Conservation (phyloP, 768 basidiomycete genomes). For the Rhizopogon sp. region DNA sequence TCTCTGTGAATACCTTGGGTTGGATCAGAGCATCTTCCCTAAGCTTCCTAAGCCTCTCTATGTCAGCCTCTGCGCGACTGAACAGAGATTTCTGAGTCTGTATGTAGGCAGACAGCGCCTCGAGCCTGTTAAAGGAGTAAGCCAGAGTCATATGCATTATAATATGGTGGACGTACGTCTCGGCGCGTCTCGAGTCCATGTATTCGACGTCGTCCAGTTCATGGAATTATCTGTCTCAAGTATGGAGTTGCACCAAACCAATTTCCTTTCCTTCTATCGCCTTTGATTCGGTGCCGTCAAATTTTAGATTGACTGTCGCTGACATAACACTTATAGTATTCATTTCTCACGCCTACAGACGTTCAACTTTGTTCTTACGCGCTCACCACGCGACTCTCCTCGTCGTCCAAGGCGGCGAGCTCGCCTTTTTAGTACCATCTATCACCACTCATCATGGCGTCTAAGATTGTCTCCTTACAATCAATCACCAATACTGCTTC, state of each 20-base stretch:
- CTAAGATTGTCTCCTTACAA: conserved; percentile 5
- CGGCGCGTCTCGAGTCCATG: conserved; percentile 31
- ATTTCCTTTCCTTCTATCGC: background rate
- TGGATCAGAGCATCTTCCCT: conserved; percentile 32
- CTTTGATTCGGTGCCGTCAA: conserved; percentile 5
- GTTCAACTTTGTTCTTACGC: conserved; percentile 1
- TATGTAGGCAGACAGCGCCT: conserved; percentile 66
- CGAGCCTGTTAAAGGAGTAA: conserved; percentile 19
- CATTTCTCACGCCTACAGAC: conserved; percentile 18
- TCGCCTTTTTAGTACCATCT: conserved; percentile 12
- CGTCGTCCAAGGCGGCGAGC: conserved; percentile 24
- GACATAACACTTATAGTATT: conserved; percentile 11
- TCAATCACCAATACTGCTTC: conserved; percentile 26
- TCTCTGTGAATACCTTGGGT: conserved; percentile 28
- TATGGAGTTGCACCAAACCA: background rate
- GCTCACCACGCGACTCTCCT: conserved; percentile 12
- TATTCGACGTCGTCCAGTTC: conserved; percentile 25
- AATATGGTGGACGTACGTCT: conserved; percentile 21
- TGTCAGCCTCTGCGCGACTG: conserved; percentile 56
- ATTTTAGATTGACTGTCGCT: conserved; percentile 8
- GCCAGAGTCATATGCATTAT: conserved; percentile 1
- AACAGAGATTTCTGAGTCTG: conserved; percentile 56
- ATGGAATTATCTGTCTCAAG: conserved; percentile 18
- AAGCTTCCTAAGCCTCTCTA: conserved; percentile 48
- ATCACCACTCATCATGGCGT: conserved; percentile 21